These are phyloP conservation scores for Salvia splendens DNA, from an alignment of 257 asterid genomes.

Conservation along the genomic window DNA sequence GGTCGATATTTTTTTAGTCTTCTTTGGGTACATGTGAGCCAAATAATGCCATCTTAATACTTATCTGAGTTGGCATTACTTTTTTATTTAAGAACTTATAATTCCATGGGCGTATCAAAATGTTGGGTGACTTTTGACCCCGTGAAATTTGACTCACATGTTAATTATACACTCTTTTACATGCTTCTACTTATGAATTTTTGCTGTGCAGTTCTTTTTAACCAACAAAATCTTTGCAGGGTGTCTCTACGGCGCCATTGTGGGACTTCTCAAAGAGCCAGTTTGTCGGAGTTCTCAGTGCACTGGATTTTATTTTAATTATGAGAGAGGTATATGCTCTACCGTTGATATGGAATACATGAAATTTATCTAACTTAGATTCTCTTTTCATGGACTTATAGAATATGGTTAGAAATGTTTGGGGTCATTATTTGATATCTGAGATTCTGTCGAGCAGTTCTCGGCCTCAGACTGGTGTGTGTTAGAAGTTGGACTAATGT, in stretches of 20 bases:
- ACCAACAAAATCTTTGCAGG: conserved; percentile 54
- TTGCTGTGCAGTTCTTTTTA: conserved; percentile 4
- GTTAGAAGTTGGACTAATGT: neutral
- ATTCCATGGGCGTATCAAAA: conserved; percentile 10
- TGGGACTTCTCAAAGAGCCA: conserved; percentile 80
- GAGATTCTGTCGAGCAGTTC: conserved; percentile 2
- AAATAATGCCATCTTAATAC: conserved; percentile 11
- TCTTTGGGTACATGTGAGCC: conserved; percentile 10
- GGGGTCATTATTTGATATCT: neutral
- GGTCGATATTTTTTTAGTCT: conserved; percentile 5
- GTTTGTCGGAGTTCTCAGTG: conserved; percentile 88
- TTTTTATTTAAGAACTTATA: conserved; percentile 17
- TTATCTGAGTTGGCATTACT: conserved; percentile 1
- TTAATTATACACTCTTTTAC: conserved; percentile 1
- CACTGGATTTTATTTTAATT: conserved; percentile 84
- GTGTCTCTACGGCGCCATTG: conserved; percentile 76
- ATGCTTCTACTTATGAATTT: conserved; percentile 25
- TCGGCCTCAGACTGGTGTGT: neutral
- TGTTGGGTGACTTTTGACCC: conserved; percentile 1
- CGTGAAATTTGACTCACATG: conserved; percentile 9
- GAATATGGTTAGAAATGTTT: conserved; percentile 11
- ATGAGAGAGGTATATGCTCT: conserved; percentile 73
- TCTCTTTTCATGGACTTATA: neutral
- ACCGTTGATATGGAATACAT: conserved; percentile 9
- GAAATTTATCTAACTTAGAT: conserved; percentile 12